These are phyloP conservation scores for Wallacemonas collosoma DNA, from an alignment of 208 protist genomes.

Conservation along the genomic window DNA sequence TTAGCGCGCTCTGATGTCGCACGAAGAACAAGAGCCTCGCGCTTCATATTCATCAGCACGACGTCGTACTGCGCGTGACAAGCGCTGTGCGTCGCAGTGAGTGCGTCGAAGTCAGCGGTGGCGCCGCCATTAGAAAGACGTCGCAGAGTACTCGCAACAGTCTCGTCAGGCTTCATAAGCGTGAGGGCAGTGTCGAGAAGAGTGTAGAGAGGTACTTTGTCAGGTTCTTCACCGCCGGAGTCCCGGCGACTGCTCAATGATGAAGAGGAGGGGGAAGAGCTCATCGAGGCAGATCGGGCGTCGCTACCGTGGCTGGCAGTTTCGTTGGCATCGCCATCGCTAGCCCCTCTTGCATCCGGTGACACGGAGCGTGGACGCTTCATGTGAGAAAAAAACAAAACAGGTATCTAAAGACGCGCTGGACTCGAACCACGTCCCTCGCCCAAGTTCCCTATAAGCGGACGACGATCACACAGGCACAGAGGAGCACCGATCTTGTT, in stretches of 20 bases:
- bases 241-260: conserved; percentile 18
- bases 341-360: conserved; percentile 6
- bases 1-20: conserved; percentile 27
- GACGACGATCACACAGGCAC: too few species aligned
- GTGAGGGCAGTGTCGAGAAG: conserved; percentile 21
- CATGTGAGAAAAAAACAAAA: conserved; percentile 1
- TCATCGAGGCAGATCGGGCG: background rate
- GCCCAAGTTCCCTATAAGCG: too few species aligned
- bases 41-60: conserved; percentile 40
- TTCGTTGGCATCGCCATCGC: background rate
- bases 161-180: conserved; percentile 31
- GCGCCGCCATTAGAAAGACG: conserved; percentile 20
- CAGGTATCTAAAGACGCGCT: too few species aligned
- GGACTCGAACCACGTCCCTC: too few species aligned
- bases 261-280: conserved; percentile 21
- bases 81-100: conserved; percentile 30
- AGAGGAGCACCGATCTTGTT: too few species aligned
- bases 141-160: conserved; percentile 25
- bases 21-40: conserved; percentile 36
- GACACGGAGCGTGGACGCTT: conserved; percentile 30
- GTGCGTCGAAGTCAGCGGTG: conserved; percentile 10
- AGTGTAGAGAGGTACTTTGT: conserved; percentile 31
- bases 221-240: conserved; percentile 32
- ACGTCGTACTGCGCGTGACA: conserved; percentile 35
- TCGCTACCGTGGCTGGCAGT: background rate